A percentile compares a stretch with the other conserved stretches of the same genome.
Conservation (phyloP, 2,329 filamentous ascomycete genomes). For the Fusarium illudens region DNA sequence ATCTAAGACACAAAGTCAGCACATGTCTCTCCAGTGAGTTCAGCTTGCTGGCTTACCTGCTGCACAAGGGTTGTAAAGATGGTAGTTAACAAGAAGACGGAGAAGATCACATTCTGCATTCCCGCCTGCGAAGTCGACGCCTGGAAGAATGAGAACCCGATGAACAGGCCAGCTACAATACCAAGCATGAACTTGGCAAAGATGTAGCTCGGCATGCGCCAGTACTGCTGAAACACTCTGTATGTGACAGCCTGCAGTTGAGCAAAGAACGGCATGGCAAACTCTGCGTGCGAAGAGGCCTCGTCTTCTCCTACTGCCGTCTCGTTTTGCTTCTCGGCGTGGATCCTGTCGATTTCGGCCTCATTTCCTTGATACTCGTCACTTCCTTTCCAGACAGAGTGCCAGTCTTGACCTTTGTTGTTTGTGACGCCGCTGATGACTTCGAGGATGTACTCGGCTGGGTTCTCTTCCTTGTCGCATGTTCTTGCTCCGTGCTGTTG, state of each 20-base stretch:
- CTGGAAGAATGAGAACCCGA: slow-evolving; percentile 76
- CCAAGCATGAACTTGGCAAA: slow-evolving; percentile 74
- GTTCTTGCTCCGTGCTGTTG: slow-evolving; percentile 67
- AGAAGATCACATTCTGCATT: slow-evolving; percentile 79
- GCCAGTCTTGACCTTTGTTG: slow-evolving; percentile 66
- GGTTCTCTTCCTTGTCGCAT: slow-evolving; percentile 71
- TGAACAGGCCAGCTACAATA: slow-evolving; percentile 70
- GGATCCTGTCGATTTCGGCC: slow-evolving; percentile 70
- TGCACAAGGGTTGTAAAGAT: slow-evolving; percentile 77
- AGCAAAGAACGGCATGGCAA: slow-evolving; percentile 75
- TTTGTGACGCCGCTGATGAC: slow-evolving; percentile 55
- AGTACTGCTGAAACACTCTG: slow-evolving; percentile 84
- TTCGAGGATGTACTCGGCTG: slow-evolving; percentile 79
- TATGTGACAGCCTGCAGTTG: slow-evolving; percentile 73
- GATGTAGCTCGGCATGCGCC: slow-evolving; percentile 81
- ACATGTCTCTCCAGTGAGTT: slow-evolving; percentile 27
- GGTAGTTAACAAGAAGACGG: slow-evolving; percentile 77
- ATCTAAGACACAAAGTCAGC: slow-evolving; percentile 52
- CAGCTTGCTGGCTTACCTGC: slow-evolving; percentile 50
- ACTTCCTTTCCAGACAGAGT: slow-evolving; percentile 68
- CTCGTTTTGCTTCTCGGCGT: slow-evolving; percentile 54
- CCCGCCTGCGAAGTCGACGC: slow-evolving; percentile 66
- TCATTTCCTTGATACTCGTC: slow-evolving; percentile 61
- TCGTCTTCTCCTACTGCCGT: slow-evolving; percentile 28
- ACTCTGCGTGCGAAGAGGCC: slow-evolving; percentile 63